Evolutionary conservation across 78 protist species (phyloP), one percentile per base, ranked within the genome.

Genomic region (Bodo saltans): DNA sequence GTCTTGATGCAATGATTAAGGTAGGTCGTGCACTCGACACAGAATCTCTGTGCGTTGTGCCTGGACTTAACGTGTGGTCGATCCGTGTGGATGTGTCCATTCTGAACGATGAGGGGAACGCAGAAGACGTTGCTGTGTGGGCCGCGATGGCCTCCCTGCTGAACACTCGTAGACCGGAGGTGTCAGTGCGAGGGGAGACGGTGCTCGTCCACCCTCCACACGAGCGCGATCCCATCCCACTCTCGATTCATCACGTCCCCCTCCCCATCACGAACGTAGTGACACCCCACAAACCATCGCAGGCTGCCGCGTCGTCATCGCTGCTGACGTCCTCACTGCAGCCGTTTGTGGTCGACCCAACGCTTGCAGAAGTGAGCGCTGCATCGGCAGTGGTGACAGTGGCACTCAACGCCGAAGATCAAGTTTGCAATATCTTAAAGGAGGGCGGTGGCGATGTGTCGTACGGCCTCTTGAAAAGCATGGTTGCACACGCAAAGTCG

Each of bases 151-250:
- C 92, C 28, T 89, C 96, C 32, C 85, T 93, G 23, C 68, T 89
- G 69, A 93, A 93, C 74, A 92, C 84, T 78, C 76, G 92, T 68
- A 72, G 89, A 30, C 94, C 93, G 73, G 93, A 87, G 37, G 90
- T 92, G 1, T 83, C 94, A 0, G 84, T 93, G 0, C 21, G 69
- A 28, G 93, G 93, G 38, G 88, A 84, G 69, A 84, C 83, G 28
- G 90, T 91, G 34, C 79, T 84, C 1, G 78, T 93, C 47, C 94
- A 91, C 79, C 34, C 93, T 29, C 39, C 70, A 0, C 71, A 41
- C 26, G 95, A 92, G 67, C 34, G 88, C 42, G 94, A 92, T 29
- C 95, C 96, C 25, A 93, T 92, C 0, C 94, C 96, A 30, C 76
- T 93, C 25, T 68, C 82, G 30, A 85, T 93, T 67, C 96, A 91